Evolutionary conservation across 345 rosid genomes (phyloP), one percentile per base, ranked within the genome.

Genomic region (Reutealis trisperma): DNA sequence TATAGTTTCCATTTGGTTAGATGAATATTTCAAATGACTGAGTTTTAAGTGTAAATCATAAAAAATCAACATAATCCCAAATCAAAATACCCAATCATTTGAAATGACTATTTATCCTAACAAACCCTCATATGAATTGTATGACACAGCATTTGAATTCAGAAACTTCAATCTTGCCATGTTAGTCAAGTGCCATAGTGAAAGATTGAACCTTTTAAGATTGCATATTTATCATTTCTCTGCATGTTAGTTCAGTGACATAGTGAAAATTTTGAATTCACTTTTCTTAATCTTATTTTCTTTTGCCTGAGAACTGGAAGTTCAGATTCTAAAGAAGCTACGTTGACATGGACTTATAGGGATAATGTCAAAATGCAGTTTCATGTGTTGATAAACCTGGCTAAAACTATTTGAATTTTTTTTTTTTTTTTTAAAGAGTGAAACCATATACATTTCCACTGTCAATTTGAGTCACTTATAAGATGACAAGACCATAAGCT

Each of bases 61-160:
- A 37, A 37, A 37, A 37, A 4, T 6, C 5, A 37, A 37, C 41
- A 5, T 37, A 37, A 37, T 37, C 41, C 41, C 5, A 27, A 27
- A 27, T 27, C 30, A 27, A 27, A 27, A 27, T 27, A 5, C 41
- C 5, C 41, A 37, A 37, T 37, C 41, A 37, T 37, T 37, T 37
- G 6, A 37, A 37, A 37, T 37, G 41, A 37, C 41, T 6, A 37
- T 3, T 37, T 37, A 37, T 37, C 41, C 41, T 4, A 37, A 37
- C 41, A 37, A 37, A 37, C 41, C 41, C 41, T 9, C n/a, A 15
- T 8, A 34, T 66, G 37, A 21, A 55, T 45, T 67, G 27, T 54
- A 34, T 77, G 25, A 25, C 37, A 8, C 57, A n/a, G 8, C 27
- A 58, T 80, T 65, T 75, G 69, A 49, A 60, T 27, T 61, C 52